Base-by-base conservation (phyloP, 352 stramenopile species). In the Pythium dissotocum region DNA sequence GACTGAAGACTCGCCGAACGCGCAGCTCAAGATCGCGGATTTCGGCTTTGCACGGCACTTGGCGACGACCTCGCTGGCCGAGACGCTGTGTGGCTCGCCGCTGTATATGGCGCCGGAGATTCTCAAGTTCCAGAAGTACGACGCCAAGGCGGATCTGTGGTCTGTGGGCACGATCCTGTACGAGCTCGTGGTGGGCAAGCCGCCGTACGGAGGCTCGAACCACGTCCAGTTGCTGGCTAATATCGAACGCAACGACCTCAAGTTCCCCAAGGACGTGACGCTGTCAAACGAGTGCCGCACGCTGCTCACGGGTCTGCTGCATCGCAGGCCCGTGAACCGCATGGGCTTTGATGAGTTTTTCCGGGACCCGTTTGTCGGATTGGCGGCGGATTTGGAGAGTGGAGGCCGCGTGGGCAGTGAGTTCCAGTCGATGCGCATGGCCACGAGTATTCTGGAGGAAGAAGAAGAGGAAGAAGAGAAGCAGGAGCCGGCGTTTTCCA, bases 51-150 rank as follows among this genome's bases (percentile, higher is more conserved):
- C 97, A 4, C 74, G 96, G 21, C 95, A 98, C 73, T 77, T 99
- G 57, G 89, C 89, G 33, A 89, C 87, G 14, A 78, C 93, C 5
- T 96, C 93, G 1, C 81, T 99, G 70, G 97, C 97, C 6, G 96
- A 99, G 80, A 99, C 95, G 7, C 85, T 99, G 38, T 99, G 95
- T 69, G 97, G 97, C 0, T 97, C 88, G 18, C 97, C 97, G 16
- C 69, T 99, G 46, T 99, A 99, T 71, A 99, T 99, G 97, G 97
- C 97, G 21, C 97, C 97, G 7, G 97, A 99, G 83, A 98, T 99
- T 72, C 84, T 99, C 63, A 84, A 88, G 70, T 90, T 92, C 55
- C 78, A 98, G 60, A 97, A 95, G 77, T 99, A 99, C 75, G 94
- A 98, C 78, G 91, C 93, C 32, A 99, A 98, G 71, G 96, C 96